Evolutionary conservation across 1,139 yeast genomes (phyloP).

Genomic region (Ogataea hybrid): DNA sequence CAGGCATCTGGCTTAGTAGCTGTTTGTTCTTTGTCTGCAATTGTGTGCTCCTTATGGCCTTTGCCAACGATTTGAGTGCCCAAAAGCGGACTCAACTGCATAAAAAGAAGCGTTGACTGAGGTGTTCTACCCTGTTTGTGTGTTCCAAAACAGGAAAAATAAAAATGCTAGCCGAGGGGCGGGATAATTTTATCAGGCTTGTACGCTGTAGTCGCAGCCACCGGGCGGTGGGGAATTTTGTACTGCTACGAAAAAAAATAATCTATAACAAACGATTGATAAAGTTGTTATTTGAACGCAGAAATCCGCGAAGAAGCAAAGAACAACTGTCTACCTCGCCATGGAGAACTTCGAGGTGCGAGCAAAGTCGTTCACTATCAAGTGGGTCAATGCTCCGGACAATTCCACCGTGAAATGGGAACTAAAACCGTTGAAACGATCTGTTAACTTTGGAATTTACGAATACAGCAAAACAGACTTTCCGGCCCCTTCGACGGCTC

Average conservation of each 20-base stretch:
- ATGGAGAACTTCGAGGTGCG: conserved; percentile 92
- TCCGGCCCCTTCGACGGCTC: conserved; percentile 36
- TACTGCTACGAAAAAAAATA: conserved; percentile 6
- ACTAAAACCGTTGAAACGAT: conserved; percentile 77
- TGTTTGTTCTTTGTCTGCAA: conserved; percentile 68
- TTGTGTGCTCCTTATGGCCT: conserved; percentile 57
- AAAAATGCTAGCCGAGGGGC: conserved; percentile 4
- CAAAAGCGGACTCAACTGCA: background rate
- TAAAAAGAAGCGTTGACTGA: conserved; percentile 6
- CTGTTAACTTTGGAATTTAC: conserved; percentile 69
- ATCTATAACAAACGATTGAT: conserved; percentile 3
- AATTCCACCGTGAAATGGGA: conserved; percentile 72
- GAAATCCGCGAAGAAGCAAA: background rate
- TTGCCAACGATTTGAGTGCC: conserved; percentile 42
- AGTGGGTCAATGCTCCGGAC: conserved; percentile 82
- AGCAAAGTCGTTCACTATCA: conserved; percentile 81
- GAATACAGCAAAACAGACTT: conserved; percentile 37
- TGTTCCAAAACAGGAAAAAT: conserved; percentile 5
- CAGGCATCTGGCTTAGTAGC: conserved; percentile 54
- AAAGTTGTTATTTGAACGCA: background rate
- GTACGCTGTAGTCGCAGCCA: background rate
- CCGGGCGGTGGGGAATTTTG: conserved; percentile 3
- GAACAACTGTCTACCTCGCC: background rate
- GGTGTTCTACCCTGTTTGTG: background rate
- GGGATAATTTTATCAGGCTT: background rate